Percentiles rank a stretch among this genome's conserved stretches.
Conservation (phyloP, 345 rosid genomes). For the Acer yangbiense region DNA sequence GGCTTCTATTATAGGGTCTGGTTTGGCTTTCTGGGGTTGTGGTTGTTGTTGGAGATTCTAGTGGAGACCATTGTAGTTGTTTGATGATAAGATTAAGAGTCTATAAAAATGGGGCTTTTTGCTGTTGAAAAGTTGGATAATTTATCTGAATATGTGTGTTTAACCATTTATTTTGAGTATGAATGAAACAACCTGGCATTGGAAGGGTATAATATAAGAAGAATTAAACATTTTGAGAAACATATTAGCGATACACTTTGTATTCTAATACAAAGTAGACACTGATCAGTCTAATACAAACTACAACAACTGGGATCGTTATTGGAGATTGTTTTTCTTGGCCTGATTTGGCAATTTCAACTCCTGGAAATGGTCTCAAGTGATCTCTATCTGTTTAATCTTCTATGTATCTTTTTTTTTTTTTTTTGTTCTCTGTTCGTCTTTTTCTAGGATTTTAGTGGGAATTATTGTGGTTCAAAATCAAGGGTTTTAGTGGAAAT, state of each 20-base stretch:
- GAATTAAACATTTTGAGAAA: neutral
- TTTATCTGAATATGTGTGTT: neutral
- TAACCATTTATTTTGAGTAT: no score
- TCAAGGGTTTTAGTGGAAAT: neutral
- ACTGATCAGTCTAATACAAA: neutral
- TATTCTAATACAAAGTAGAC: no score
- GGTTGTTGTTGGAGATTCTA: neutral
- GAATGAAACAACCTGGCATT: no score
- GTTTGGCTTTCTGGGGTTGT: neutral
- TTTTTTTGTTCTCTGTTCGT: no score
- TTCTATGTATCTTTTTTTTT: no score
- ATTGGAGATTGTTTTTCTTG: constrained; percentile 73
- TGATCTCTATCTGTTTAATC: constrained; percentile 25
- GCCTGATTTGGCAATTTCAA: constrained; percentile 92
- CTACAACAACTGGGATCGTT: constrained; percentile 40
- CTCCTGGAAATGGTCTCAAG: constrained; percentile 76
- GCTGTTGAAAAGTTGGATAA: neutral
- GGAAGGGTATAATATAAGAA: neutral
- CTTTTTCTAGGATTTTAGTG: neutral
- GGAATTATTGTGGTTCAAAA: constrained; percentile 7
- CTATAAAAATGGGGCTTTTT: neutral
- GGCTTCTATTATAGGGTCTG: neutral
- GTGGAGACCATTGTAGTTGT: neutral
- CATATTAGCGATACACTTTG: no score
- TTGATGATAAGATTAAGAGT: neutral